Base-by-base conservation (phyloP, 306 rosid genomes). In the Medicago truncatula region DNA sequence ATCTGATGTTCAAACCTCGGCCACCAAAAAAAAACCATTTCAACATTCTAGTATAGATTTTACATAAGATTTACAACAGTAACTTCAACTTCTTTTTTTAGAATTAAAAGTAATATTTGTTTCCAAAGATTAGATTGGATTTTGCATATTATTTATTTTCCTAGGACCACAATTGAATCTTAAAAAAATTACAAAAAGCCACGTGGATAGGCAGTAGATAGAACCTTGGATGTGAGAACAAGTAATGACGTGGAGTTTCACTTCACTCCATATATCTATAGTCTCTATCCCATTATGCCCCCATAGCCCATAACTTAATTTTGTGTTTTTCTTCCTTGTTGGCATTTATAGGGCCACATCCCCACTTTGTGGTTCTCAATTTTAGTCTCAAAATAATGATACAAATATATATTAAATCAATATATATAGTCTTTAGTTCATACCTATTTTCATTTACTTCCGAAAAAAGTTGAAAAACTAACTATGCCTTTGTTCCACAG, bases 311-410 rank as follows among this genome's bases (percentile, higher is more conserved):
- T n/a, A 23, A 34, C 38, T 34, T 4, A 34, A 34, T 70, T 74
- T 67, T 78, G 64, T 69, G 10, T 59, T 23, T 46, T 74, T 79
- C 78, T 83, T 50, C 11, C 31, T 53, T 85, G 91, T 77, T 87
- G 96, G 91, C 86, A 5, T 63, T 77, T 67, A 8, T 17, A 69
- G 89, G 91, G 85, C 97, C 97, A 83, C 91, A 83, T 4, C 67
- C 73, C 67, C 28, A 17, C 31, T 46, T 87, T 80, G 96, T 91
- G 98, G 96, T 25, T 83, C 79, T 79, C 58, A 76, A 76, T 79
- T 49, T 14, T n/a, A n/a, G 1, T 7, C 76, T 41, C 38, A 18
- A 58, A 58, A 40, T 70, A 1, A 1, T 49, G 4, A 31, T 23
- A 20, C 10, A 18, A 59, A 28, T 28, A 28, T 28, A 23, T 23